These are phyloP conservation scores for Amaranthus hypochondriacus DNA, from an alignment of 148 eudicot species.

Conservation along the genomic window DNA sequence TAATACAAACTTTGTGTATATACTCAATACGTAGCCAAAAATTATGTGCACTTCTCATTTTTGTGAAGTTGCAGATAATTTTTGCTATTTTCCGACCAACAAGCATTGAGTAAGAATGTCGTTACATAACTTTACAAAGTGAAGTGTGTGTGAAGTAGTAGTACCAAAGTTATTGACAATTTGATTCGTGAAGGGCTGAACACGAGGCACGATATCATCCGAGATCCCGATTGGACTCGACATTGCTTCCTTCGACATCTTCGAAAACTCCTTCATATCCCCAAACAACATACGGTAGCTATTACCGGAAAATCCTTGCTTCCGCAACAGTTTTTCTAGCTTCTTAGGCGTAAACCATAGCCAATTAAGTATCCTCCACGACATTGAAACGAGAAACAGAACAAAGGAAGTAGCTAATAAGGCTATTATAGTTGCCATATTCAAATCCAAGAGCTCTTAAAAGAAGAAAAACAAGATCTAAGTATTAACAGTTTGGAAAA, in stretches of 20 bases:
- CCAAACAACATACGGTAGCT: constrained; percentile 31
- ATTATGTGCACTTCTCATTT: no score
- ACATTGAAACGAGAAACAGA: constrained; percentile 9
- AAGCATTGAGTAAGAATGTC: no score
- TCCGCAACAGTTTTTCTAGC: constrained; percentile 25
- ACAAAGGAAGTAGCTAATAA: constrained; percentile 12
- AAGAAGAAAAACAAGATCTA: background rate
- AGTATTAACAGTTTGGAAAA: background rate
- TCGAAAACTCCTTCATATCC: constrained; percentile 27
- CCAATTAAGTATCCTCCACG: constrained; percentile 32
- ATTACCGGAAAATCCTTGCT: constrained; percentile 32
- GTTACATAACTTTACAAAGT: no score
- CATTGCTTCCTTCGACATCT: constrained; percentile 26
- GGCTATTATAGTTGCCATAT: constrained; percentile 17
- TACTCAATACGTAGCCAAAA: no score
- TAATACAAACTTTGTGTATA: background rate
- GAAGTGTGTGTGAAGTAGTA: background rate
- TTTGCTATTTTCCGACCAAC: no score
- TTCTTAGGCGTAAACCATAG: constrained; percentile 31
- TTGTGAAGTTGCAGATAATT: no score
- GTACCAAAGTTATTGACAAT: constrained; percentile 25
- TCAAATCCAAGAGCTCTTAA: background rate
- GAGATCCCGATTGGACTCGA: constrained; percentile 25
- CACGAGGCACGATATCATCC: constrained; percentile 22
- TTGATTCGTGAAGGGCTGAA: constrained; percentile 30